Evolutionary conservation across 495 filamentous ascomycete genomes (phyloP), one percentile per base, ranked within the genome.

Genomic region (Friedmanniomyces simplex): DNA sequence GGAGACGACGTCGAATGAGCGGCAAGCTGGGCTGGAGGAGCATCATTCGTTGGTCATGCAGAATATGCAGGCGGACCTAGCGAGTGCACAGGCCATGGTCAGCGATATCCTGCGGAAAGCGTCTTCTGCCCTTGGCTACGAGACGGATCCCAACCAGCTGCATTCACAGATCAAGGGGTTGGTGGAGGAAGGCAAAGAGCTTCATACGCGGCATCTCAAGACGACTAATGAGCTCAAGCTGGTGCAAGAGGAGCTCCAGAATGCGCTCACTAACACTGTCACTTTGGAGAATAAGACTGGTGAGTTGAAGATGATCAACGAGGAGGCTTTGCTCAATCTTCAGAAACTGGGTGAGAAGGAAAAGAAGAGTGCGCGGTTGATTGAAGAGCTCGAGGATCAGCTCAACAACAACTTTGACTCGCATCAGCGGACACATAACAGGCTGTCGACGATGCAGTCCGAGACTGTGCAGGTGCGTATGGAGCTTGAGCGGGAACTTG

Each of bases 351-450:
- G 66, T 13, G 72, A 76, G 41, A 81, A 84, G 68, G 85, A 87
- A 70, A 71, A 89, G 72, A 94, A 93, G 75, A 91, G 91, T 69
- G 86, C 86, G 16, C 83, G 87, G 45, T 75, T 99, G 10, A 86
- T 97, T 8, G 89, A 96, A 66, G 93, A 97, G 71, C 83, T 99
- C 18, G 93, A 99, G 69, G 90, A 99, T 59, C 91, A 99, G 65
- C 81, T 99, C n/a, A 85, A 87, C 59, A 88, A 77, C 67, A 96
- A 88, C 71, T 98, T 86, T 68, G 93, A 98, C 57, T 88, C 95
- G 66, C 89, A 91, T 62, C 87, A 95, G 68, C 76, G 75, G 59
- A 74, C 81, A n/a, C 79, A 79, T 10, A 91, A 88, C 69, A 87
- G 91, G 63, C 71, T 88, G 13, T 85, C 87, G 67, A 65, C 68